Percentiles rank a stretch among this genome's conserved stretches.
Evolutionary conservation across 345 rosid genomes (phyloP).

Genomic region (Corchorus olitorius): DNA sequence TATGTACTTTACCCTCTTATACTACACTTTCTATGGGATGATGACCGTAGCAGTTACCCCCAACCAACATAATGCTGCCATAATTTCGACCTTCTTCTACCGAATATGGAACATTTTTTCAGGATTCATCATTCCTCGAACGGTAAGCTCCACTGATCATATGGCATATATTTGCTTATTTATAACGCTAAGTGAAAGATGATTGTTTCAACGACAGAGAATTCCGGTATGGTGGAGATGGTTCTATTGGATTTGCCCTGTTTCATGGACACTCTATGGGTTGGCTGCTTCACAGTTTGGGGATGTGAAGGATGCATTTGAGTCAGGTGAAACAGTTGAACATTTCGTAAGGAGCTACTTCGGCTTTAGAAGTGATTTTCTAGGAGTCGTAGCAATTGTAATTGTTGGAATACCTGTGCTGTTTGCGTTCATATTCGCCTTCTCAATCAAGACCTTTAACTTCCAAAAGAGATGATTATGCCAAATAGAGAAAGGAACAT

Average conservation of each 20-base stretch:
- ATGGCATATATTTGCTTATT: not conserved
- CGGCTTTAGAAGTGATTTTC: slow-evolving; percentile 57
- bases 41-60: slow-evolving; percentile 64
- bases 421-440: slow-evolving; percentile 70
- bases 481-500: not conserved
- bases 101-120: slow-evolving; percentile 63
- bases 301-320: slow-evolving; percentile 41
- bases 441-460: slow-evolving; percentile 66
- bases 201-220: slow-evolving; percentile 37
- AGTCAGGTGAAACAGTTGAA: slow-evolving; percentile 47
- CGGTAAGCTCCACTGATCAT: slow-evolving; percentile 29
- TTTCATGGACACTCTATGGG: slow-evolving; percentile 61
- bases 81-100: slow-evolving; percentile 46
- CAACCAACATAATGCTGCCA: slow-evolving; percentile 51
- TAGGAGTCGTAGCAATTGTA: slow-evolving; percentile 54
- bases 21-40: slow-evolving; percentile 68
- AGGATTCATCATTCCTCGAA: slow-evolving; percentile 55
- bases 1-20: slow-evolving; percentile 59
- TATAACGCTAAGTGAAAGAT: not conserved
- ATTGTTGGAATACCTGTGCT: slow-evolving; percentile 49
- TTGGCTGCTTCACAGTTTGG: slow-evolving; percentile 56
- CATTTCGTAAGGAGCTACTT: slow-evolving; percentile 56
- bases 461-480: slow-evolving; percentile 58
- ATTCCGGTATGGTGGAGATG: slow-evolving; percentile 76
- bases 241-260: slow-evolving; percentile 57